phyloP scores from a whole-genome alignment of 352 stramenopile species.

The Pythium apleroticum region DNA sequence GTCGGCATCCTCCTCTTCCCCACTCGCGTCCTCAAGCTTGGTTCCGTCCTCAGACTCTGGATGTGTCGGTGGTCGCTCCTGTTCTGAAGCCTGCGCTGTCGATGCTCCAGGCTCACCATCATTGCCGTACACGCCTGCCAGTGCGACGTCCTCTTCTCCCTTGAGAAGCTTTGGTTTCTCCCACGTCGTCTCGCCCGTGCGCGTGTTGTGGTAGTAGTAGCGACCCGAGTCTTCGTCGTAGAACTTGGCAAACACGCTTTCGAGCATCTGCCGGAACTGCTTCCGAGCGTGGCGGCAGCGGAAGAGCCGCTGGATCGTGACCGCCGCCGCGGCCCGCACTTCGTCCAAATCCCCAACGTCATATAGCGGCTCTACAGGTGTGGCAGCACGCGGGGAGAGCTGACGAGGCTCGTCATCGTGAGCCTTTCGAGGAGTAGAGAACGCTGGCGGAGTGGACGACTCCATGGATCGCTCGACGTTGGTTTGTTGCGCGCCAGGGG shows the following conservation, averaged over 20 bases:
- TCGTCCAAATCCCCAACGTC: constrained; percentile 19
- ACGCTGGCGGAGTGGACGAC: not conserved
- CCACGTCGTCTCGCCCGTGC: constrained; percentile 71
- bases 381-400: constrained; percentile 7
- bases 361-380: constrained; percentile 29
- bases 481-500: not conserved
- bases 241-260: constrained; percentile 66
- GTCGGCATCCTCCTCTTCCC: constrained; percentile 13
- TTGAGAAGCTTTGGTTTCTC: constrained; percentile 63
- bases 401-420: not conserved
- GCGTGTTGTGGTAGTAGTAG: constrained; percentile 76
- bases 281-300: constrained; percentile 47
- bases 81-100: not conserved
- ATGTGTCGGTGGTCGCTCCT: constrained; percentile 14
- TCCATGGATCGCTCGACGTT: not conserved
- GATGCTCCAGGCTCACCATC: not conserved
- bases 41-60: not conserved
- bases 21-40: constrained; percentile 26
- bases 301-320: constrained; percentile 62
- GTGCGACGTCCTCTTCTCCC: constrained; percentile 42
- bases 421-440: not conserved
- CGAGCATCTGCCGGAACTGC: constrained; percentile 44
- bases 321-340: constrained; percentile 25
- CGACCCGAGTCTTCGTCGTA: constrained; percentile 64
- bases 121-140: constrained; percentile 27